These are phyloP conservation scores for Rhinocladiella similis DNA, from an alignment of 2,329 filamentous ascomycete species.

Conservation along the genomic window DNA sequence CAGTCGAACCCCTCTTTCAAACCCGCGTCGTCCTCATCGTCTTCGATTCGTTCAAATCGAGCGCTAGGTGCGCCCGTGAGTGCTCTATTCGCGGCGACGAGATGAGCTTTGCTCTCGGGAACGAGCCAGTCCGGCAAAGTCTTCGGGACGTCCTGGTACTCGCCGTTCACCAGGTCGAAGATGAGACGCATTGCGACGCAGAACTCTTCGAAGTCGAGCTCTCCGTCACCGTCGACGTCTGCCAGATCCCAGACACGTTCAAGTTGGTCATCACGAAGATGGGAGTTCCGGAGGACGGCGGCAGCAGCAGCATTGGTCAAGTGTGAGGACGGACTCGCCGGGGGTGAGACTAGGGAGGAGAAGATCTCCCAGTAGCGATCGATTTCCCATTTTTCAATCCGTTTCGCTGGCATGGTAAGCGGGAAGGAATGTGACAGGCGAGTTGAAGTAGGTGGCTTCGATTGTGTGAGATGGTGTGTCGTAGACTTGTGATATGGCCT, in stretches of 20 bases:
- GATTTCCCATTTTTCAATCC: conserved; percentile 71
- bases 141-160: conserved; percentile 84
- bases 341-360: conserved; percentile 53
- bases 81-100: conserved; percentile 79
- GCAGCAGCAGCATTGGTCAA: conserved; percentile 70
- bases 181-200: conserved; percentile 98
- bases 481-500: too few species aligned
- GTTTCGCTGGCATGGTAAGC: conserved; percentile 22
- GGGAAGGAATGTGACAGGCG: not conserved
- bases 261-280: conserved; percentile 77
- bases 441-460: not conserved
- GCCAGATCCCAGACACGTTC: conserved; percentile 96
- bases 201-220: conserved; percentile 98
- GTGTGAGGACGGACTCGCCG: conserved; percentile 49
- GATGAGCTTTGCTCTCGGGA: conserved; percentile 88
- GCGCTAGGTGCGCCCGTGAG: conserved; percentile 69
- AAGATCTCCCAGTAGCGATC: conserved; percentile 82
- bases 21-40: conserved; percentile 74
- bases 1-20: conserved; percentile 97
- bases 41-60: conserved; percentile 74
- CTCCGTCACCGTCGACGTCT: conserved; percentile 95
- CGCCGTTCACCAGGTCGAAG: conserved; percentile 95
- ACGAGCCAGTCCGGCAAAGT: conserved; percentile 93
- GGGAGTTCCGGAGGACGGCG: conserved; percentile 71
- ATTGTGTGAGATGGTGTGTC: not conserved